Conservation (phyloP, 352 stramenopile species). For the Thraustotheca clavata region DNA sequence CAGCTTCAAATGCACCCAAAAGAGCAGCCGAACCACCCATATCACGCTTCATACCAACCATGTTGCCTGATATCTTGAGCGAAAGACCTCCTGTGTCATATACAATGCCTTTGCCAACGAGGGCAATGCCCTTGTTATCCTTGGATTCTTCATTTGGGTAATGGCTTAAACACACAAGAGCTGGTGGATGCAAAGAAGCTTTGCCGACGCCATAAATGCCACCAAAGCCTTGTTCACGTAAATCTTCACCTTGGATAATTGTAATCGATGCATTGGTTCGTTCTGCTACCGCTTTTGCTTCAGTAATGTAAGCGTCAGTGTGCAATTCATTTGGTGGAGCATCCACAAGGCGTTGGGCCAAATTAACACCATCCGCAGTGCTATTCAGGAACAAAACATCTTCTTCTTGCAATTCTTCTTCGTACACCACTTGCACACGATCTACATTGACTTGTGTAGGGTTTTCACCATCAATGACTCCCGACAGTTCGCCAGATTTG, state of each 20-base stretch:
- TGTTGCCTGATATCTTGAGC: conserved; percentile 85
- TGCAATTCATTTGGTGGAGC: conserved; percentile 86
- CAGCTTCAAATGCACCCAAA: conserved; percentile 64
- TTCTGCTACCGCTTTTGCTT: conserved; percentile 51
- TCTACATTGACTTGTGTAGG: conserved; percentile 28
- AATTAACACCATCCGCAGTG: conserved; percentile 74
- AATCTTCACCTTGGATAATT: conserved; percentile 88
- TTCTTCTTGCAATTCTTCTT: conserved; percentile 28
- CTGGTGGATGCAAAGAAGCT: conserved; percentile 76
- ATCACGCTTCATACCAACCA: conserved; percentile 92
- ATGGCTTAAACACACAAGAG: conserved; percentile 87
- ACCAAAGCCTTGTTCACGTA: conserved; percentile 84
- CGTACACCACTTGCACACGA: conserved; percentile 43
- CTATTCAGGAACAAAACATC: conserved; percentile 38
- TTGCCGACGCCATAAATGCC: conserved; percentile 91
- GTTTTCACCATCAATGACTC: conserved; percentile 24
- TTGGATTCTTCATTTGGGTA: conserved; percentile 31
- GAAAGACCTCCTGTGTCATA: conserved; percentile 95
- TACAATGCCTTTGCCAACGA: conserved; percentile 95
- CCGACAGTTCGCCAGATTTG: conserved; percentile 35
- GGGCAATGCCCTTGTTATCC: conserved; percentile 43
- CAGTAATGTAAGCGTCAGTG: conserved; percentile 78
- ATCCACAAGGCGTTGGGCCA: conserved; percentile 84
- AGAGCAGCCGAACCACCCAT: conserved; percentile 83
- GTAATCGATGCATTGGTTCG: conserved; percentile 50